Evolutionary conservation across 2,329 filamentous ascomycete species (phyloP).

Genomic region (Monilinia polystroma): DNA sequence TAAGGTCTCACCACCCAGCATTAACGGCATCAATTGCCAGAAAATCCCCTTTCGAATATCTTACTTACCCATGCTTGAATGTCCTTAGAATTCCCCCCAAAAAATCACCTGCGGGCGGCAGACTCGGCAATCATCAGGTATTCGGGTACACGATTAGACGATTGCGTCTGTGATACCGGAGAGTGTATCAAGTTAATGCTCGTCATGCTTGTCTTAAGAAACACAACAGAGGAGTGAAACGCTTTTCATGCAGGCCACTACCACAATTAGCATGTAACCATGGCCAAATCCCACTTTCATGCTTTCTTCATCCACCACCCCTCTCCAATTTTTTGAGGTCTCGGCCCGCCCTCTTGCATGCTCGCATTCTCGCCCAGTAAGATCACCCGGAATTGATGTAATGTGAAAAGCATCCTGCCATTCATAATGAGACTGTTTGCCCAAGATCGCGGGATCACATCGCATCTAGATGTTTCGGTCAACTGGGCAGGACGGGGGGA

Average conservation of each 20-base stretch:
- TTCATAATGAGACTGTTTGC: not conserved
- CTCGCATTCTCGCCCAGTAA: slow-evolving; percentile 10
- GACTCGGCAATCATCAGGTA: not conserved
- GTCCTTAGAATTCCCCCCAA: not conserved
- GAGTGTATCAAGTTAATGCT: not conserved
- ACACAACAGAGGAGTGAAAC: no score
- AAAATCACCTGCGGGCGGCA: not conserved
- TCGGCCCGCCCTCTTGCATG: not conserved
- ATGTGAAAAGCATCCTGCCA: not conserved
- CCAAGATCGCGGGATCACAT: not conserved
- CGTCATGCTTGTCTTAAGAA: not conserved
- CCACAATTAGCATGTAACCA: not conserved
- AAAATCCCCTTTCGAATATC: not conserved
- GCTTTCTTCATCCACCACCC: not conserved
- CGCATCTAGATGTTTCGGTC: not conserved
- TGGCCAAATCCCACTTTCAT: not conserved
- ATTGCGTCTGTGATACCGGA: not conserved
- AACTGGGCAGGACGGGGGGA: not conserved
- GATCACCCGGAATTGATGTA: not conserved
- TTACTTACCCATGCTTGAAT: no score
- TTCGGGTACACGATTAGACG: not conserved
- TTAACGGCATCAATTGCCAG: not conserved
- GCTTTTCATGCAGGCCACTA: not conserved
- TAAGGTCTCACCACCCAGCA: not conserved
- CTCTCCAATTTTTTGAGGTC: not conserved